phyloP scores from a whole-genome alignment of 805 yeast genomes.

The Candida glaebosa region DNA sequence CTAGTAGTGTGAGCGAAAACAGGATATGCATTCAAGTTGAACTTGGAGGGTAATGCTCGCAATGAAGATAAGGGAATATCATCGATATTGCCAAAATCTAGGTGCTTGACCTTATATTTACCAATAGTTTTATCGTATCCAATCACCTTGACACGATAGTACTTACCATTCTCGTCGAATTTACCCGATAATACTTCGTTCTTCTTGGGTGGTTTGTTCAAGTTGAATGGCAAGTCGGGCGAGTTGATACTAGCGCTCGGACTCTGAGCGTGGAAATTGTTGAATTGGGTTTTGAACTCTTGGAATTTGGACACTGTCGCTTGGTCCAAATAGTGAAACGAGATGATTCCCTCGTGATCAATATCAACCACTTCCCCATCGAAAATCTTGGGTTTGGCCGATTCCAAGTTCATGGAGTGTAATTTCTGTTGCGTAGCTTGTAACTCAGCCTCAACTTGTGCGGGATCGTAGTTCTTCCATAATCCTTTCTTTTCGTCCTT shows the following conservation, averaged over 20 bases:
- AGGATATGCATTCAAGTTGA: constrained; percentile 35
- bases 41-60: constrained; percentile 52
- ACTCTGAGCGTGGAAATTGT: constrained; percentile 38
- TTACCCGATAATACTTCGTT: constrained; percentile 57
- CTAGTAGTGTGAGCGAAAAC: constrained; percentile 55
- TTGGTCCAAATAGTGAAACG: constrained; percentile 43
- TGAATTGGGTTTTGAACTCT: constrained; percentile 46
- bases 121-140: constrained; percentile 42
- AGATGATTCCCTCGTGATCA: constrained; percentile 38
- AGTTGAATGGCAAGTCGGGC: constrained; percentile 36
- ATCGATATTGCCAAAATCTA: constrained; percentile 61
- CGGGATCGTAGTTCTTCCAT: constrained; percentile 60
- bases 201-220: constrained; percentile 45
- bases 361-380: constrained; percentile 56
- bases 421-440: constrained; percentile 17
- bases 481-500: constrained; percentile 52
- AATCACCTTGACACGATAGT: constrained; percentile 55
- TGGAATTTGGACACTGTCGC: constrained; percentile 34
- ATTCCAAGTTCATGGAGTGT: constrained; percentile 18
- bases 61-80: constrained; percentile 42
- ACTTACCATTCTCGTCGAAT: constrained; percentile 50
- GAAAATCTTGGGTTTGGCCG: constrained; percentile 40
- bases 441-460: constrained; percentile 30
- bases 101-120: constrained; percentile 49
- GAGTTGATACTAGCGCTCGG: constrained; percentile 35